A percentile compares a stretch with the other conserved stretches of the same genome.
phyloP scores from a whole-genome alignment of 2,329 filamentous ascomycete genomes.

The Xylaria sp. region DNA sequence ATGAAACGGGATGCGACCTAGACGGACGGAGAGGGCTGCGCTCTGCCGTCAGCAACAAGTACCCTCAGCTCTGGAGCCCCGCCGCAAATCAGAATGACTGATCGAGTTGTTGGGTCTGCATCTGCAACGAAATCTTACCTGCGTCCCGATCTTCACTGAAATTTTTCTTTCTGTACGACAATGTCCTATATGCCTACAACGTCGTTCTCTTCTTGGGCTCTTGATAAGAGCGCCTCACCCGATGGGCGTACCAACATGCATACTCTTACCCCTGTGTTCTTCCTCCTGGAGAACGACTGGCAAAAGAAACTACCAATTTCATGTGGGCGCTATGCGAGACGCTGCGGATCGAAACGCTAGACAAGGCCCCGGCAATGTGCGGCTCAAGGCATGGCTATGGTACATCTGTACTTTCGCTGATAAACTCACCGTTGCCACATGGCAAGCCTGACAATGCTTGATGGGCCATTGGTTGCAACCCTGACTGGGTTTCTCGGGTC shows the following conservation, averaged over 20 bases:
- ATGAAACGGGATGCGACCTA: slow-evolving; percentile 23
- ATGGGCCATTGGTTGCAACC: slow-evolving; percentile 21
- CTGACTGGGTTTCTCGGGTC: slow-evolving; percentile 14
- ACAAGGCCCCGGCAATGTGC: slow-evolving; percentile 15
- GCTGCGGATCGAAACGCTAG: slow-evolving; percentile 17
- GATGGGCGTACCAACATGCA: slow-evolving; percentile 32
- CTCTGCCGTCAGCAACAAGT: slow-evolving; percentile 27
- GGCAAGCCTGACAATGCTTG: slow-evolving; percentile 25
- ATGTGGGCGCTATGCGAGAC: slow-evolving; percentile 22
- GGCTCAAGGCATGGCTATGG: slow-evolving; percentile 28
- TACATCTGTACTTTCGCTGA: slow-evolving; percentile 6
- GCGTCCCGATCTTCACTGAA: slow-evolving; percentile 30
- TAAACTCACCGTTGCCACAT: slow-evolving; percentile 29
- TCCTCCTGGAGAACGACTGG: not conserved
- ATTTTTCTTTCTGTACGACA: slow-evolving; percentile 6
- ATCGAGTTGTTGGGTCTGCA: slow-evolving; percentile 33
- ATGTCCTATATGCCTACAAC: slow-evolving; percentile 9
- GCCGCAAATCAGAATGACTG: slow-evolving; percentile 35
- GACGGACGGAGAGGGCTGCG: slow-evolving; percentile 17
- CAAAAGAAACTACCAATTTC: slow-evolving; percentile 17
- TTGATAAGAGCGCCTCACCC: slow-evolving; percentile 34
- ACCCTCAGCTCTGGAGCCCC: slow-evolving; percentile 29
- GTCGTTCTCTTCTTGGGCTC: slow-evolving; percentile 11
- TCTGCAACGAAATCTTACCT: slow-evolving; percentile 40
- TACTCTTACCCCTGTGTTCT: slow-evolving; percentile 24